phyloP scores from a whole-genome alignment of 257 asterid species.

The Fraxinus cuspidata region DNA sequence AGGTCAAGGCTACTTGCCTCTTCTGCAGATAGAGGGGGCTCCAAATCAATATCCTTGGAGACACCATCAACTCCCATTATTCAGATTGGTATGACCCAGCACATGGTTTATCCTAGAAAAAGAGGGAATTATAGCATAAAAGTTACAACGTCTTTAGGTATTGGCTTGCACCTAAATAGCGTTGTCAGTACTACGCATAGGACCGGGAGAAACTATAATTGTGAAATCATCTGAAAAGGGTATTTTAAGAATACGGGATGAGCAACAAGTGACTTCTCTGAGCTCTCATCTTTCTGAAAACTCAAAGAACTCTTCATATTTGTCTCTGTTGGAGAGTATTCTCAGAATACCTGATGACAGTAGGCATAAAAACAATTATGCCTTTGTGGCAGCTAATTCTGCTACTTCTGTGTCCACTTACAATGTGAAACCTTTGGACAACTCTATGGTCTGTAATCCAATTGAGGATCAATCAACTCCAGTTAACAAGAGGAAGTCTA shows the following conservation, averaged over 20 bases:
- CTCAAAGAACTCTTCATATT: constrained; percentile 29
- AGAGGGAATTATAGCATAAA: constrained; percentile 30
- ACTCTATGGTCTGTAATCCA: constrained; percentile 34
- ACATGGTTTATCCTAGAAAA: constrained; percentile 31
- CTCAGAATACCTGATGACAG: constrained; percentile 31
- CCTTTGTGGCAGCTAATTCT: constrained; percentile 31
- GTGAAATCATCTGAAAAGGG: constrained; percentile 46
- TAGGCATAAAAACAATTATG: constrained; percentile 20
- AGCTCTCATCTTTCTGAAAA: constrained; percentile 33
- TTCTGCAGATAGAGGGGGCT: constrained; percentile 34
- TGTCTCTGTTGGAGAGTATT: constrained; percentile 34
- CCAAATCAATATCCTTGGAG: constrained; percentile 34
- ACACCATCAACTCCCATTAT: constrained; percentile 34
- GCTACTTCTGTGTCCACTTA: constrained; percentile 31
- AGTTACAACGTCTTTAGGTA: constrained; percentile 59
- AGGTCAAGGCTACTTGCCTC: constrained; percentile 19
- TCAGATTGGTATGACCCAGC: constrained; percentile 34
- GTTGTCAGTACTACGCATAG: constrained; percentile 50
- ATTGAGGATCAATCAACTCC: constrained; percentile 40
- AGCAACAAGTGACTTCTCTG: constrained; percentile 38
- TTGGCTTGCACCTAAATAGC: constrained; percentile 78
- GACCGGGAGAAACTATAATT: constrained; percentile 43
- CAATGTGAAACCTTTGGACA: constrained; percentile 33
- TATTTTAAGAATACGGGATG: constrained; percentile 36
- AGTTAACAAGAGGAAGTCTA: constrained; percentile 37